Evolutionary conservation across 2,329 filamentous ascomycete genomes (phyloP).

Genomic region (Nemania abortiva): DNA sequence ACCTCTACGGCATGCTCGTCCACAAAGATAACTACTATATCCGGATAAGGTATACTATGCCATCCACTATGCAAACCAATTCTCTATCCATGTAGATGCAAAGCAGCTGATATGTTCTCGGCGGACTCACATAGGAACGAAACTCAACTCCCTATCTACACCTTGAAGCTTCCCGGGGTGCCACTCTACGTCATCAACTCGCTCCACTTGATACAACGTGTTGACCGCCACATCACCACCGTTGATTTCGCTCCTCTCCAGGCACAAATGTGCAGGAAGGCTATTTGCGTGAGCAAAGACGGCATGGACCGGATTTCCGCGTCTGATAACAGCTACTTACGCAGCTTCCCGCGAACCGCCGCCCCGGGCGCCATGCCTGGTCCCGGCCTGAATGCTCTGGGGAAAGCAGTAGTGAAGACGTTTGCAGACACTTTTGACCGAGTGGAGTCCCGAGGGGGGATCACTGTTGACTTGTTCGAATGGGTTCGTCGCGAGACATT

Average conservation of each 20-base stretch:
- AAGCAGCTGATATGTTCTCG: conserved; percentile 11
- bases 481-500: conserved; percentile 15
- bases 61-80: not conserved
- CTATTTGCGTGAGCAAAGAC: conserved; percentile 28
- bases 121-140: conserved; percentile 25
- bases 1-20: conserved; percentile 31
- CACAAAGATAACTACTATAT: conserved; percentile 35
- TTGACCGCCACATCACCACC: conserved; percentile 38
- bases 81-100: not conserved
- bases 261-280: conserved; percentile 31
- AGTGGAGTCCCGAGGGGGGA: conserved; percentile 31
- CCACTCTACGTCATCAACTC: conserved; percentile 36
- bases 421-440: conserved; percentile 34
- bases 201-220: conserved; percentile 33
- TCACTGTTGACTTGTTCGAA: conserved; percentile 31
- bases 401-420: conserved; percentile 27
- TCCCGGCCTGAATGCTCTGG: conserved; percentile 29
- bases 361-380: conserved; percentile 33
- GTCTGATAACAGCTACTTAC: conserved; percentile 34
- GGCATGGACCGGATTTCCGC: conserved; percentile 33
- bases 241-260: conserved; percentile 31
- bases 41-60: conserved; percentile 29
- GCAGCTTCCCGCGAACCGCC: conserved; percentile 28
- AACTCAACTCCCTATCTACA: conserved; percentile 33
- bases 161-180: conserved; percentile 29